These are phyloP conservation scores for Mycena crocata DNA, from an alignment of 768 basidiomycete species.

Conservation along the genomic window DNA sequence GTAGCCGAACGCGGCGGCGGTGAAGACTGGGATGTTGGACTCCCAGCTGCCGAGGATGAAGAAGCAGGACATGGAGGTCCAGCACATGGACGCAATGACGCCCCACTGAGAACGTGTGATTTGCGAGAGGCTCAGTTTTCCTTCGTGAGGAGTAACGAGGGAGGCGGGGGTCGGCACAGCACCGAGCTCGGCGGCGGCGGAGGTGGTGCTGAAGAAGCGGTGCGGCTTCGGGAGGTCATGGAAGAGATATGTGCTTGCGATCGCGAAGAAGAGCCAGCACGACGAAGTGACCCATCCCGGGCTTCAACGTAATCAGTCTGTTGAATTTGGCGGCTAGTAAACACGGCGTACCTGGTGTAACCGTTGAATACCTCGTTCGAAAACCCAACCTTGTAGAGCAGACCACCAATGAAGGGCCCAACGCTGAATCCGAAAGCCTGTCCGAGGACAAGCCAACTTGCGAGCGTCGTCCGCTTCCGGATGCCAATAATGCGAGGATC, in stretches of 20 bases:
- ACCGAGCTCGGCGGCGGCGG: conserved; percentile 14
- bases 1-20: conserved; percentile 59
- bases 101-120: conserved; percentile 52
- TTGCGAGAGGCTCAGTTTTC: conserved; percentile 25
- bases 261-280: conserved; percentile 55
- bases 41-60: conserved; percentile 71
- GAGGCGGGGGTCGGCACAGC: neutral
- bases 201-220: neutral
- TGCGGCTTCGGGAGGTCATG: conserved; percentile 38
- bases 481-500: conserved; percentile 55
- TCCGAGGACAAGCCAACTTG: conserved; percentile 60
- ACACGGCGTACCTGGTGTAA: conserved; percentile 44
- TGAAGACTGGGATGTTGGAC: conserved; percentile 65
- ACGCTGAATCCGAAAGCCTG: conserved; percentile 60
- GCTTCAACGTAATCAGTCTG: conserved; percentile 34
- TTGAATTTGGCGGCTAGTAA: neutral
- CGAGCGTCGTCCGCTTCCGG: conserved; percentile 59
- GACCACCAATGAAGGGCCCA: conserved; percentile 63
- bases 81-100: conserved; percentile 63
- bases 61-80: conserved; percentile 71
- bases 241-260: conserved; percentile 38
- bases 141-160: neutral
- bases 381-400: conserved; percentile 62
- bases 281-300: conserved; percentile 62
- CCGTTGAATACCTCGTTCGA: conserved; percentile 59